Base-by-base conservation (phyloP, 179 eudicot genomes). In the Patellifolia procumbens region DNA sequence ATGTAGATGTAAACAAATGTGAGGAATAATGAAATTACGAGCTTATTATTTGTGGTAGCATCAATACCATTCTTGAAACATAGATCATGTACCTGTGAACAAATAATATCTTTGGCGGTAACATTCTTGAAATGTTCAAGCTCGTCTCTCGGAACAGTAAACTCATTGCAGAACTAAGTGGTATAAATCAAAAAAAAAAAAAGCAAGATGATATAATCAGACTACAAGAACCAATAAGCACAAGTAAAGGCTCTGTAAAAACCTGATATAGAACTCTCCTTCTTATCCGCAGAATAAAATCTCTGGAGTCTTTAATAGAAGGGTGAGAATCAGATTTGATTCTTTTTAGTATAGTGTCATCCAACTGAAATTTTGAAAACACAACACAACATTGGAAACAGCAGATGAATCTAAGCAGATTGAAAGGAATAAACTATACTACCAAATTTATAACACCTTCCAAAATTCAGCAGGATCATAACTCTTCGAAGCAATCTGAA, bases 61-160 rank as follows among this genome's bases (percentile, higher is more conserved):
- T n/a, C n/a, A n/a, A n/a, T n/a, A n/a, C n/a, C n/a, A n/a, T n/a
- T n/a, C n/a, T n/a, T n/a, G n/a, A n/a, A n/a, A n/a, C n/a, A n/a
- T n/a, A n/a, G n/a, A n/a, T n/a, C n/a, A n/a, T n/a, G 59, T 61
- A 93, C 98, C 94, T 93, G 98, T 65, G 95, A 88, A 74, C 97
- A 93, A 51, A 91, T 70, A 72, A 93, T 91, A 80, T 93, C 93
- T 78, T 89, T 81, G 43, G 94, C 86, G 7, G 98, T 93, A 77
- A 93, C 83, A 11, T 86, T 76, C 84, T 90, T 83, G 79, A 87
- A 89, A 73, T 83, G 81, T 75, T 90, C 98, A 79, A 91, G 66
- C 66, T 78, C 83, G 48, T 91, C 91, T 82, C 83, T 91, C 0
- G 97, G 98, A 79, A 93, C 98, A 72, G 87, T 76, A 81, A 89